Evolutionary conservation across 495 filamentous ascomycete genomes (phyloP).

Genomic region (Evernia prunastri): DNA sequence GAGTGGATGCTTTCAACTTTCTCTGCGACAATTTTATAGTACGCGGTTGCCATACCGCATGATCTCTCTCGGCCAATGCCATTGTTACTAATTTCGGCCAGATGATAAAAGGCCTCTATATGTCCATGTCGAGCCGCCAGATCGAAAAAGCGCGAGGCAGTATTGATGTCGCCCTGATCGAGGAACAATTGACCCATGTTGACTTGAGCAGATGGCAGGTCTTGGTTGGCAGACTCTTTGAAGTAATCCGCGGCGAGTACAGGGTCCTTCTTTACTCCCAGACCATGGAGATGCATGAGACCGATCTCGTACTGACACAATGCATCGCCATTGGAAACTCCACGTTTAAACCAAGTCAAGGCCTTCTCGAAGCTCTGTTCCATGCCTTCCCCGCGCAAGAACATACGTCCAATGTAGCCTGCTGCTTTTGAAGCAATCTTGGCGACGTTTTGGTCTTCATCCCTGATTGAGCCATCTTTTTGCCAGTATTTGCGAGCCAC

Average conservation of each 20-base stretch:
- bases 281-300: conserved; percentile 78
- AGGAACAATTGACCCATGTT: conserved; percentile 79
- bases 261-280: conserved; percentile 69
- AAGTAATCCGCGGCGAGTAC: conserved; percentile 72
- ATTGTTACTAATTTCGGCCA: conserved; percentile 80
- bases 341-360: conserved; percentile 78
- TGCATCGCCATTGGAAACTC: conserved; percentile 69
- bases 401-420: conserved; percentile 89
- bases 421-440: conserved; percentile 84
- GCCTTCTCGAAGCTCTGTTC: conserved; percentile 72
- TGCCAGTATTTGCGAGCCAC: conserved; percentile 86
- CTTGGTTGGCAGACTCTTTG: conserved; percentile 75
- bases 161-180: conserved; percentile 74
- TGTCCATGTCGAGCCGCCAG: conserved; percentile 81
- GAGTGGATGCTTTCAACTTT: conserved; percentile 79
- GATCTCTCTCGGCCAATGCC: conserved; percentile 75
- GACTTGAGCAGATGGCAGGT: conserved; percentile 75
- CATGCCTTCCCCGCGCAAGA: conserved; percentile 83
- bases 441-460: conserved; percentile 54
- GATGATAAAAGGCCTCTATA: conserved; percentile 92
- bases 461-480: conserved; percentile 58
- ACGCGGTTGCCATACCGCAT: conserved; percentile 72
- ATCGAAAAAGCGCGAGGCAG: conserved; percentile 83
- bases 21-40: conserved; percentile 94
- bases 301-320: conserved; percentile 83